These are phyloP conservation scores for Hyphopichia fennica DNA, from an alignment of 1,139 yeast genomes.

Conservation along the genomic window DNA sequence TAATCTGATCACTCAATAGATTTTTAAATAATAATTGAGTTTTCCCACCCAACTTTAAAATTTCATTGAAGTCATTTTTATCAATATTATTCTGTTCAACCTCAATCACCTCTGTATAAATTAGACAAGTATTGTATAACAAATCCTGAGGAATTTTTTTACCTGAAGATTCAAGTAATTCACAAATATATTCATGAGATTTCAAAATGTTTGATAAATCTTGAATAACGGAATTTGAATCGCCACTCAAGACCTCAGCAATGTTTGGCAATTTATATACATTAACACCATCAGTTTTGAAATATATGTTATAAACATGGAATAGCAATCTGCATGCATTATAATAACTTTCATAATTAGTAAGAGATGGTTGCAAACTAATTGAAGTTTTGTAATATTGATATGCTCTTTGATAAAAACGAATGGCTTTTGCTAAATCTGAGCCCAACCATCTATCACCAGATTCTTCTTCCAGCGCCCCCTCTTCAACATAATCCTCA, in stretches of 20 bases:
- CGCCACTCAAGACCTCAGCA: slow-evolving; percentile 37
- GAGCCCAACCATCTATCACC: slow-evolving; percentile 62
- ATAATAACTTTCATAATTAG: slow-evolving; percentile 40
- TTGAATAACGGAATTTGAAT: slow-evolving; percentile 37
- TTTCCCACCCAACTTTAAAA: slow-evolving; percentile 17
- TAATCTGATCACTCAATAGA: slow-evolving; percentile 22
- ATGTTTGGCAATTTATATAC: slow-evolving; percentile 37
- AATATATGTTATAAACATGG: slow-evolving; percentile 47
- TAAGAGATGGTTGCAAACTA: slow-evolving; percentile 9
- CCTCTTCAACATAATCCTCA: slow-evolving; percentile 50
- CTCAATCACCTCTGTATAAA: slow-evolving; percentile 49
- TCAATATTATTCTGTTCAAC: slow-evolving; percentile 20
- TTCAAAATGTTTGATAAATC: slow-evolving; percentile 29
- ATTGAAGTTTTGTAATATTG: slow-evolving; percentile 32
- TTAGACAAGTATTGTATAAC: slow-evolving; percentile 46
- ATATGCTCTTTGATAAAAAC: slow-evolving; percentile 55
- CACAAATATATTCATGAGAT: slow-evolving; percentile 41
- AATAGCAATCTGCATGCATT: slow-evolving; percentile 50
- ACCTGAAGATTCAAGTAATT: slow-evolving; percentile 13
- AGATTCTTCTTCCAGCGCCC: slow-evolving; percentile 51
- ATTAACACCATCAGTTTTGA: slow-evolving; percentile 44
- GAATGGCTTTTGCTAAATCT: slow-evolving; percentile 50
- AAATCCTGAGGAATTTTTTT: slow-evolving; percentile 36
- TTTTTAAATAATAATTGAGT: slow-evolving; percentile 17
- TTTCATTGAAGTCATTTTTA: slow-evolving; percentile 10